A percentile compares a stretch with the other conserved stretches of the same genome.
These are phyloP conservation scores for Tolypocladium ovalisporum DNA, from an alignment of 2,329 filamentous ascomycete species.

Conservation along the genomic window DNA sequence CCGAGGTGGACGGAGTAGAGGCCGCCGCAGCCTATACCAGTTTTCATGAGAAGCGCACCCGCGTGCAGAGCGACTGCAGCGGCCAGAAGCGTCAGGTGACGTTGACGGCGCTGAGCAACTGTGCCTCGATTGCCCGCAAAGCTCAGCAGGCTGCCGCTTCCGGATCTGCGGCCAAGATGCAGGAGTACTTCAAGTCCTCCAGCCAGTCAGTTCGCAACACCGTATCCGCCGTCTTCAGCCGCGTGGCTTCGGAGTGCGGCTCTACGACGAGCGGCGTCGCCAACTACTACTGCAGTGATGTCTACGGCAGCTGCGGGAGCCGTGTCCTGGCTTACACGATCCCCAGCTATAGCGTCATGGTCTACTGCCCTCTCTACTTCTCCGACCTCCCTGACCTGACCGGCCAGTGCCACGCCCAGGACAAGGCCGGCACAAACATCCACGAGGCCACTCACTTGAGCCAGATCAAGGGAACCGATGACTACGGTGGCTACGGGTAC, in stretches of 20 bases:
- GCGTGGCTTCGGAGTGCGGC: constrained; percentile 44
- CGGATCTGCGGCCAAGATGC: constrained; percentile 36
- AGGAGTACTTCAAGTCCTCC: constrained; percentile 55
- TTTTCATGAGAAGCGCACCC: constrained; percentile 39
- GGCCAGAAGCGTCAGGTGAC: constrained; percentile 32
- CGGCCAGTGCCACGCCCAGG: constrained; percentile 48
- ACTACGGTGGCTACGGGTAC: constrained; percentile 46
- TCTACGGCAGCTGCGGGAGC: constrained; percentile 36
- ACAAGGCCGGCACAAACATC: constrained; percentile 52
- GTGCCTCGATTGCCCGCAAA: constrained; percentile 37
- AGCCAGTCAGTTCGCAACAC: constrained; percentile 28
- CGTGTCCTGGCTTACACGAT: constrained; percentile 52
- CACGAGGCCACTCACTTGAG: constrained; percentile 57
- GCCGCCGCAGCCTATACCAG: constrained; percentile 39
- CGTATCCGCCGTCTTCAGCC: constrained; percentile 39
- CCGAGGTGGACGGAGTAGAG: constrained; percentile 43
- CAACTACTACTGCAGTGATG: constrained; percentile 48
- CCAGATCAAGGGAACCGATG: constrained; percentile 45
- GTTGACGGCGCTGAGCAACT: constrained; percentile 40
- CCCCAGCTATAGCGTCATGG: constrained; percentile 41
- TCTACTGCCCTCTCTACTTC: constrained; percentile 53
- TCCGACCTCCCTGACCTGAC: constrained; percentile 37
- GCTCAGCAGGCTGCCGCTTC: constrained; percentile 41
- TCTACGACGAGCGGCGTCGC: constrained; percentile 36
- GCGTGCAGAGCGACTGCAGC: constrained; percentile 42